Evolutionary conservation across 2,329 filamentous ascomycete species (phyloP).

Genomic region (Exophiala sp.): DNA sequence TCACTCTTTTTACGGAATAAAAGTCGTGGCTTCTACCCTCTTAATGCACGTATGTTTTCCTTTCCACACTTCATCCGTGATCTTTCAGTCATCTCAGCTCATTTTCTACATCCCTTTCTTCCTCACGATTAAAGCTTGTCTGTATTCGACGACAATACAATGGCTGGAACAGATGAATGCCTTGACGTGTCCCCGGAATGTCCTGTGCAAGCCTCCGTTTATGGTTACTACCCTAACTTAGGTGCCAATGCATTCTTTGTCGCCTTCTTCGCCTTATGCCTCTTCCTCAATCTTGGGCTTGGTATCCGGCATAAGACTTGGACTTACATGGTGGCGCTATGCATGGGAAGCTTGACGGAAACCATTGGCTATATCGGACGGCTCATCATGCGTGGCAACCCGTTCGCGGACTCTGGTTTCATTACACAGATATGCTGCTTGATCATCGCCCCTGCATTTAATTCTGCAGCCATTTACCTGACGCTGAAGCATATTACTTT

Average conservation of each 20-base stretch:
- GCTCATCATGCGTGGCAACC: constrained; percentile 49
- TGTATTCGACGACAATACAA: constrained; percentile 4
- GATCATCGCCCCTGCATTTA: constrained; percentile 53
- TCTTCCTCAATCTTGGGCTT: constrained; percentile 45
- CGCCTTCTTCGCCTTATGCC: constrained; percentile 46
- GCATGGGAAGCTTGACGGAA: constrained; percentile 47
- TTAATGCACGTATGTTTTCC: neutral
- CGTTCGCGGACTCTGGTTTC: constrained; percentile 46
- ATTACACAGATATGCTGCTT: constrained; percentile 49
- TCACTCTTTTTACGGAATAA: neutral
- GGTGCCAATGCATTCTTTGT: constrained; percentile 50
- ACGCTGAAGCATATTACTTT: constrained; percentile 53
- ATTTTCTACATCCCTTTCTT: neutral
- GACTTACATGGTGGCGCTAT: constrained; percentile 47
- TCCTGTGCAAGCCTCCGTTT: constrained; percentile 44
- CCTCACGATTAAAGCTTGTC: neutral
- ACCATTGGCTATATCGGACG: constrained; percentile 53
- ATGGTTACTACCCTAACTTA: constrained; percentile 50
- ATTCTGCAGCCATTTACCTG: constrained; percentile 52
- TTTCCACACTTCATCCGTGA: neutral
- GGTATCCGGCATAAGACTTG: constrained; percentile 50
- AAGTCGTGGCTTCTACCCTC: neutral
- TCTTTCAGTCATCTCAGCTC: neutral
- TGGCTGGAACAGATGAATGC: constrained; percentile 14
- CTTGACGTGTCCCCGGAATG: constrained; percentile 36